Evolutionary conservation across 352 stramenopile genomes (phyloP), one percentile per base, ranked within the genome.

Genomic region (Phytophthora fragariae): DNA sequence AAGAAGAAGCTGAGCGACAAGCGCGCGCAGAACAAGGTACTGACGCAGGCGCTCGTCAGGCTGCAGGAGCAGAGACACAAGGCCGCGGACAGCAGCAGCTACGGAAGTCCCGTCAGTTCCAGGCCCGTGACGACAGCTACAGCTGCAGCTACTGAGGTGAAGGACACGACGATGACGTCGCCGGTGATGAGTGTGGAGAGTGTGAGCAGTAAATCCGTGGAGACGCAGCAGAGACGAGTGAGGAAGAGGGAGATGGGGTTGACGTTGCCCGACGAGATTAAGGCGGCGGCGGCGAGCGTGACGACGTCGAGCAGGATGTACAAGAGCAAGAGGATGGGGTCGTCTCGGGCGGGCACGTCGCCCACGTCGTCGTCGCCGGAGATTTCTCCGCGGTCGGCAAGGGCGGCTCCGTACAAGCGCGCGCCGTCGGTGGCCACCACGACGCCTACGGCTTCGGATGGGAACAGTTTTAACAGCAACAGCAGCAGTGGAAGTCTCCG

Each of bases 341-440:
- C 62, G 14, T 75, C 82, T 14, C 69, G 82, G 31, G 65, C 79
- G 6, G 75, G 79, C 5, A 91, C 82, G 47, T 90, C 82, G 6
- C 83, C 85, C 19, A 90, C 86, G 37, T 79, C 82, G 0, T 92
- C 86, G 19, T 85, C 83, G 0, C 85, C 83, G 0, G 82, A 86
- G 37, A 75, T 85, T 61, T 86, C 82, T 5, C 76, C 84, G 10
- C 72, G 79, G 14, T 79, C 82, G 14, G 65, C 65, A 6, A 57
- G 79, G 6, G 70, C 81, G 7, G 58, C 65, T 0, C 71, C 75
- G 31, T 83, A 80, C 31, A 79, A 77, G 37, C 72, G 78, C 2
- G 15, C 73, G 0, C 72, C 66, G 31, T 83, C 76, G 15, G 69
- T 81, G 0, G 72, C 72, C 6, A 77, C 74, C 5, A 79, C 71